Conservation (phyloP, 2,329 filamentous ascomycete genomes). For the Alternaria angustiovoidea region DNA sequence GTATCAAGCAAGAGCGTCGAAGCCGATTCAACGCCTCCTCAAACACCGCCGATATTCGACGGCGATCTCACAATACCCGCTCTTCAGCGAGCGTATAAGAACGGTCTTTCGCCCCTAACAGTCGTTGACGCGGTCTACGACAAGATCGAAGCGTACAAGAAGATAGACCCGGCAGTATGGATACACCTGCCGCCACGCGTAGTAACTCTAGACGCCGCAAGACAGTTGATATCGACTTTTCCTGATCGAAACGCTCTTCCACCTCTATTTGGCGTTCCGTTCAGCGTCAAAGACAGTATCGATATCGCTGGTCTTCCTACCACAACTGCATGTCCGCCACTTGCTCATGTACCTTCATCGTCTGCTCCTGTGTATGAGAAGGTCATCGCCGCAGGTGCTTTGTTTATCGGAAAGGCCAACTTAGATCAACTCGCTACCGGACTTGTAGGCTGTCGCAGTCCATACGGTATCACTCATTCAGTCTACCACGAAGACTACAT, state of each 20-base stretch:
- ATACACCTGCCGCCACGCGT: constrained; percentile 55
- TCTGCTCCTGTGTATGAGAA: constrained; percentile 63
- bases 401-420: constrained; percentile 68
- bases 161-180: constrained; percentile 61
- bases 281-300: constrained; percentile 65
- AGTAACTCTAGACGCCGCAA: constrained; percentile 53
- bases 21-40: constrained; percentile 38
- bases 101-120: constrained; percentile 54
- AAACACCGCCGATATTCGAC: constrained; percentile 51
- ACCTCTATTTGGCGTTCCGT: constrained; percentile 65
- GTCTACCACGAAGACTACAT: constrained; percentile 61
- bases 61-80: constrained; percentile 55
- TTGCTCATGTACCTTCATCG: constrained; percentile 56
- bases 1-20: constrained; percentile 6
- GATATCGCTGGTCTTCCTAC: constrained; percentile 55
- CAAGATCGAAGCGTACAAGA: constrained; percentile 59
- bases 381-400: constrained; percentile 60
- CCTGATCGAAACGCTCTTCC: constrained; percentile 51
- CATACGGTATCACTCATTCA: constrained; percentile 65
- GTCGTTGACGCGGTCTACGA: constrained; percentile 57
- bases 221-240: constrained; percentile 53
- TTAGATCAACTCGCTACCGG: constrained; percentile 71
- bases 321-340: constrained; percentile 61
- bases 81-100: constrained; percentile 56
- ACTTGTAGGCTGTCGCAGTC: constrained; percentile 65